These are phyloP conservation scores for Sanghuangporus baumii DNA, from an alignment of 1,284 basidiomycete genomes.

Conservation along the genomic window DNA sequence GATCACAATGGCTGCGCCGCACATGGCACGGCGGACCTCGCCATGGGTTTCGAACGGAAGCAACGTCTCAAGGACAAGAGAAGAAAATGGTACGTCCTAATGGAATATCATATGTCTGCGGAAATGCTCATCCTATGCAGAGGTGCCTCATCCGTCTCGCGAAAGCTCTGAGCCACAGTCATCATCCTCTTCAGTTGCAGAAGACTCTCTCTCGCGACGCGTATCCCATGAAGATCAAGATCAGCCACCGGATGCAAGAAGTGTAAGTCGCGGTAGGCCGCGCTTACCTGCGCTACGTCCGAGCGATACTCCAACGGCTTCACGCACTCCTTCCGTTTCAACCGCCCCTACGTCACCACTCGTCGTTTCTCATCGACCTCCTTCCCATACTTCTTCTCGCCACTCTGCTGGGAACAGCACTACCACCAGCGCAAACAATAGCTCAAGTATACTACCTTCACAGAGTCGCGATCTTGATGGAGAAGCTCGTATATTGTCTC, in stretches of 20 bases:
- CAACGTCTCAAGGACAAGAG: background rate
- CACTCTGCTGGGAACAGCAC: background rate
- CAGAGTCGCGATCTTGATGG: conserved; percentile 9
- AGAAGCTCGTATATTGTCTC: background rate
- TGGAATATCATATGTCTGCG: background rate
- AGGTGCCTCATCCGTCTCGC: background rate
- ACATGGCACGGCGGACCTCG: background rate
- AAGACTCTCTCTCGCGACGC: conserved; percentile 12
- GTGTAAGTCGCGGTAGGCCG: conserved; percentile 12
- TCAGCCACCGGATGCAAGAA: conserved; percentile 12
- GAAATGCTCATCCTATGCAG: background rate
- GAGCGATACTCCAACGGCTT: conserved; percentile 4
- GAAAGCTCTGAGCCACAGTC: conserved; percentile 10
- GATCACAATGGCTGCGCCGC: background rate
- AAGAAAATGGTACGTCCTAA: background rate
- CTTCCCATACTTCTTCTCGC: background rate
- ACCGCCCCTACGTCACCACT: conserved; percentile 9
- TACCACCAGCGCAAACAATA: background rate
- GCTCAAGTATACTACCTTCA: background rate
- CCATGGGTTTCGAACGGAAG: background rate
- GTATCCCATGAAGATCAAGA: conserved; percentile 3
- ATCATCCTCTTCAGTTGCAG: conserved; percentile 10
- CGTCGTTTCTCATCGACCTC: background rate
- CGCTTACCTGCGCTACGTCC: background rate
- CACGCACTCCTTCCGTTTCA: conserved; percentile 14